Conservation (phyloP, 441 rosid genomes). For the Adansonia madagascariensis region DNA sequence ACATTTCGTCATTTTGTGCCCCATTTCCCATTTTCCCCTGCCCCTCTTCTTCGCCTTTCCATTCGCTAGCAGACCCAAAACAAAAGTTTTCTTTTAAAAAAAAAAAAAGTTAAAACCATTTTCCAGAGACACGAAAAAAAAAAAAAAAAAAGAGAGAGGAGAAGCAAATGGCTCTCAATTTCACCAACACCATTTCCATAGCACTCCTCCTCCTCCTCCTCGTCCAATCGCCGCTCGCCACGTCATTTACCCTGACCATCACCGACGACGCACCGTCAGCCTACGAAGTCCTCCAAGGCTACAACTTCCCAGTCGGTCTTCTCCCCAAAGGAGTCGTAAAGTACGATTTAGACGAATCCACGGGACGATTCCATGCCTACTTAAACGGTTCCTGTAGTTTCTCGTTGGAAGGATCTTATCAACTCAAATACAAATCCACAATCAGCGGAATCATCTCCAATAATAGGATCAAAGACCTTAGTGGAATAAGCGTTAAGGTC, state of each 20-base stretch:
- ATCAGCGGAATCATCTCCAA: slow-evolving; percentile 66
- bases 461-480: slow-evolving; percentile 53
- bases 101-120: not conserved
- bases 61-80: not conserved
- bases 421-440: slow-evolving; percentile 65
- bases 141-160: too few species aligned
- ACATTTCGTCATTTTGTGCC: too few species aligned
- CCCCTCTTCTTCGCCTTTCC: not conserved
- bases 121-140: not conserved
- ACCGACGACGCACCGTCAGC: slow-evolving; percentile 43
- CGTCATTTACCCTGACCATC: slow-evolving; percentile 18
- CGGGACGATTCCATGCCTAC: slow-evolving; percentile 62
- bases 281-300: slow-evolving; percentile 61
- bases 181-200: not conserved
- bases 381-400: slow-evolving; percentile 67
- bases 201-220: slow-evolving; percentile 23
- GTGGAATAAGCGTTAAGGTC: slow-evolving; percentile 76
- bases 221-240: slow-evolving; percentile 28
- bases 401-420: slow-evolving; percentile 81
- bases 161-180: not conserved
- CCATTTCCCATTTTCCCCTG: not conserved
- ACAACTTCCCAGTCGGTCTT: slow-evolving; percentile 73
- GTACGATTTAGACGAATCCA: slow-evolving; percentile 62
- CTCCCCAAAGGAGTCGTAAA: slow-evolving; percentile 67
- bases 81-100: not conserved